phyloP scores from a whole-genome alignment of 2,329 filamentous ascomycete species.

The Gliomastix tumulicola region DNA sequence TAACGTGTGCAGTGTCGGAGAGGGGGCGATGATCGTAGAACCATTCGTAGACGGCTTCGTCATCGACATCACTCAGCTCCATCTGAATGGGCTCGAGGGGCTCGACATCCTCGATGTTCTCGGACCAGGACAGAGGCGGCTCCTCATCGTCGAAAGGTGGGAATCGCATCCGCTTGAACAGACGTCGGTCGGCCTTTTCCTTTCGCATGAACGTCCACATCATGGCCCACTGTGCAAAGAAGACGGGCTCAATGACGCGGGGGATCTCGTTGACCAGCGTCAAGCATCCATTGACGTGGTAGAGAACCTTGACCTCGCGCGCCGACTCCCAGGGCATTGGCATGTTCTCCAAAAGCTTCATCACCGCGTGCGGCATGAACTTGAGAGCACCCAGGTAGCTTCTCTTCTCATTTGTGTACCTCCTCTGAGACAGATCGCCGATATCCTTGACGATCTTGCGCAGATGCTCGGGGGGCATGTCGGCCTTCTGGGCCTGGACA shows the following conservation, averaged over 20 bases:
- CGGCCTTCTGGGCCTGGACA: slow-evolving; percentile 95
- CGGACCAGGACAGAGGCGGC: slow-evolving; percentile 93
- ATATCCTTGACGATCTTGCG: slow-evolving; percentile 98
- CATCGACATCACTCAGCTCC: slow-evolving; percentile 92
- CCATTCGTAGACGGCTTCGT: slow-evolving; percentile 89
- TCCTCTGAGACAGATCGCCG: slow-evolving; percentile 98
- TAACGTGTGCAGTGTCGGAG: slow-evolving; percentile 86
- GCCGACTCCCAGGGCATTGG: slow-evolving; percentile 99
- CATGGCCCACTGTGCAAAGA: slow-evolving; percentile 97
- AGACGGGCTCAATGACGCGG: slow-evolving; percentile 94
- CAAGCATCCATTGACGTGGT: slow-evolving; percentile 95
- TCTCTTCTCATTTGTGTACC: slow-evolving; percentile 97
- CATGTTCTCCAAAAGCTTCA: slow-evolving; percentile 98
- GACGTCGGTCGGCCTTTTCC: slow-evolving; percentile 89
- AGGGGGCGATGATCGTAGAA: slow-evolving; percentile 93
- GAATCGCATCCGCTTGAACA: slow-evolving; percentile 99
- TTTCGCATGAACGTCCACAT: slow-evolving; percentile 99
- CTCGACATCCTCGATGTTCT: slow-evolving; percentile 98
- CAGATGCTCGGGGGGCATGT: slow-evolving; percentile 97
- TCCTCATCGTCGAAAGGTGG: slow-evolving; percentile 98
- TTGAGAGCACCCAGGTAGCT: slow-evolving; percentile 96
- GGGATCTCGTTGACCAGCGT: slow-evolving; percentile 96
- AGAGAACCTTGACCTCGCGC: slow-evolving; percentile 93
- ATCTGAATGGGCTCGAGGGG: slow-evolving; percentile 97
- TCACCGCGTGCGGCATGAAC: slow-evolving; percentile 97